Evolutionary conservation across 805 yeast species (phyloP), one percentile per base, ranked within the genome.

Genomic region (Blastobotrys robertii): DNA sequence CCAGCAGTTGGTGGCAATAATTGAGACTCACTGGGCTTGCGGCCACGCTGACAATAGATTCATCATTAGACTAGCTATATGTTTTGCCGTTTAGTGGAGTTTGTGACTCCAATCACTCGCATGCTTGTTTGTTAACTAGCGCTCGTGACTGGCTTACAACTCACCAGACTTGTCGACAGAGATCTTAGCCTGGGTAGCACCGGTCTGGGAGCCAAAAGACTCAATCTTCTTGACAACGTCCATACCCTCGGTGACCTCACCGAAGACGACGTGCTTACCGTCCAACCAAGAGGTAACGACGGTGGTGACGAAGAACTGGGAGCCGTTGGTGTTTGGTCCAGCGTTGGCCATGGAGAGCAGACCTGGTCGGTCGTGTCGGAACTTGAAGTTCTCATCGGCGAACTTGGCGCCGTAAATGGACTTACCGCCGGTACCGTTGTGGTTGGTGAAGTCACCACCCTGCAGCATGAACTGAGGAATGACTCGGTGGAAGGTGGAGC

Each of bases 271-370:
- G 74, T 87, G 94, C 69, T 81, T 80, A 50, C 95, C 95, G 60
- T 87, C 94, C 66, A 88, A 76, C 90, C 92, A 84, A 48, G 92
- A 82, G 59, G 81, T 72, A 53, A 81, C 73, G 43, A 84, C 88
- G 45, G 95, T 86, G 66, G 96, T 86, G 71, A 86, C 82, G 77
- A 90, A 88, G 70, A 88, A 88, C 72, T 88, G 97, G 44, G 96
- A 87, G 45, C 97, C 97, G 72, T 90, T 90, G 71, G 97, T 85
- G 80, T 86, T 84, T 67, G 94, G 95, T 57, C 97, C 97, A 51
- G 97, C 94, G 65, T 90, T 90, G 65, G 97, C 97, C 97, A 90
- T 90, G 50, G 95, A 84, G 60, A 85, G 66, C 68, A 82, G 69
- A 76, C 87, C 74, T 73, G 94, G 79, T 67, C 78, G 72, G 70